Percentiles rank a stretch among this genome's conserved stretches.
Evolutionary conservation across 2,329 filamentous ascomycete species (phyloP).

Genomic region (Fusarium sp.): DNA sequence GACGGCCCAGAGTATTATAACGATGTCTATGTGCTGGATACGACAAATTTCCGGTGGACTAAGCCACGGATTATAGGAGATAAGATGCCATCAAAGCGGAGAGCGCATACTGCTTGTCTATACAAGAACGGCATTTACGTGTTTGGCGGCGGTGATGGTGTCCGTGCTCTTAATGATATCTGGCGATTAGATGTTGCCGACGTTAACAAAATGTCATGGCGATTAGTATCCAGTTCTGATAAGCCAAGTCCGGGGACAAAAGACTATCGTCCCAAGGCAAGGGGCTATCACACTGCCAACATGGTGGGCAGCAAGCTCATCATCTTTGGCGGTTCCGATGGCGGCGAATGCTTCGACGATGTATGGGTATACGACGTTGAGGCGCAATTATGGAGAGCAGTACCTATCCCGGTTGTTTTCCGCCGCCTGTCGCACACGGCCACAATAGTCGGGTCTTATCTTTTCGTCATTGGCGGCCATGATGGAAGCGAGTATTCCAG

Average conservation of each 20-base stretch:
- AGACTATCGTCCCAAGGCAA: constrained; percentile 69
- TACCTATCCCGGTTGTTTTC: constrained; percentile 71
- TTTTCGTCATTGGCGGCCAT: constrained; percentile 78
- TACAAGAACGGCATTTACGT: constrained; percentile 79
- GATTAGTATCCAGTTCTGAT: constrained; percentile 68
- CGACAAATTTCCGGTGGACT: constrained; percentile 76
- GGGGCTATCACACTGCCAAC: constrained; percentile 79
- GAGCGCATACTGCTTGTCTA: constrained; percentile 78
- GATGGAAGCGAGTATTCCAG: constrained; percentile 78
- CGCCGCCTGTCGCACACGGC: constrained; percentile 76
- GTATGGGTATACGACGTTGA: constrained; percentile 81
- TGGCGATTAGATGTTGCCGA: constrained; percentile 80
- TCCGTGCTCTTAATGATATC: constrained; percentile 78
- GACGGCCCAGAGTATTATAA: constrained; percentile 80
- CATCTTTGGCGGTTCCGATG: constrained; percentile 78
- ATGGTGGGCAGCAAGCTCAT: constrained; percentile 80
- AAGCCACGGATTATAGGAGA: constrained; percentile 72
- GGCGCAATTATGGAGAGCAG: constrained; percentile 69
- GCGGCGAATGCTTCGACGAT: constrained; percentile 79
- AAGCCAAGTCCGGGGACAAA: constrained; percentile 50
- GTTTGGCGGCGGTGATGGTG: constrained; percentile 79
- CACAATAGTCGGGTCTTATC: constrained; percentile 76
- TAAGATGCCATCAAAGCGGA: constrained; percentile 69
- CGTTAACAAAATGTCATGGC: constrained; percentile 76
- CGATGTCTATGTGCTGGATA: constrained; percentile 79